phyloP scores from a whole-genome alignment of 202 grass and related monocot genomes.

The Musa balbisiana region DNA sequence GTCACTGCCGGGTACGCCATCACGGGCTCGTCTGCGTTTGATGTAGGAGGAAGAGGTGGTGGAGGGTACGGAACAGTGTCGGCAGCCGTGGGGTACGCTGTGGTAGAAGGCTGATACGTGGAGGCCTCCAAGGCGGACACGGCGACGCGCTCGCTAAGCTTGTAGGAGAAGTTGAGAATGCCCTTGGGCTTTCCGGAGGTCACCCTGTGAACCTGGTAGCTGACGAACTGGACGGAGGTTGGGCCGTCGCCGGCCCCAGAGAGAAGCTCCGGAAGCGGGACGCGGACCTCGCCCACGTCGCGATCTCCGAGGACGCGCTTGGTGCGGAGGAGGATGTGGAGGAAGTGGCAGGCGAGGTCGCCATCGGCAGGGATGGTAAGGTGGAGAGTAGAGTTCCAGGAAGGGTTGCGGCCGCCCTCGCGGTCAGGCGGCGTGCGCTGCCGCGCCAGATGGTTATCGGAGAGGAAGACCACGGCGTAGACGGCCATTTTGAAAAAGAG shows the following conservation, averaged over 20 bases:
- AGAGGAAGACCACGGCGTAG: constrained; percentile 49
- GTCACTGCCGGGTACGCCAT: not conserved
- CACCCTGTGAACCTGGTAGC: constrained; percentile 56
- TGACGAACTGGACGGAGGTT: constrained; percentile 25
- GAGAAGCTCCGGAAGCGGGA: constrained; percentile 50
- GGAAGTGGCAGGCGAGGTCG: constrained; percentile 25
- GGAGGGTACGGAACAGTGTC: constrained; percentile 4
- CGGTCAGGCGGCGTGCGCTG: constrained; percentile 42
- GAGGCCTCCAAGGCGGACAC: not conserved
- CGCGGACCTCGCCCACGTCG: constrained; percentile 45
- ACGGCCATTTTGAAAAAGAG: constrained; percentile 44
- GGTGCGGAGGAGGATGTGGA: constrained; percentile 41
- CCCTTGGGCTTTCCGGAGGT: constrained; percentile 45
- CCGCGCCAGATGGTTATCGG: constrained; percentile 24
- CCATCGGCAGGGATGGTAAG: constrained; percentile 29
- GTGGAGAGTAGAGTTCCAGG: constrained; percentile 39
- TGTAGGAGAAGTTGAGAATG: constrained; percentile 52
- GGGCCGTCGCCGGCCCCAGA: not conserved
- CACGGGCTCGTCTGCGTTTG: not conserved
- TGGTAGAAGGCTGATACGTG: constrained; percentile 17
- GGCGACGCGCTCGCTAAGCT: constrained; percentile 20
- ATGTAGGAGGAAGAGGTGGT: not conserved
- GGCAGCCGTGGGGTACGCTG: not conserved
- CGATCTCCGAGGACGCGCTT: constrained; percentile 36
- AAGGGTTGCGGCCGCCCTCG: constrained; percentile 33